These are phyloP conservation scores for Podospora appendiculata DNA, from an alignment of 495 filamentous ascomycete genomes.

Conservation along the genomic window DNA sequence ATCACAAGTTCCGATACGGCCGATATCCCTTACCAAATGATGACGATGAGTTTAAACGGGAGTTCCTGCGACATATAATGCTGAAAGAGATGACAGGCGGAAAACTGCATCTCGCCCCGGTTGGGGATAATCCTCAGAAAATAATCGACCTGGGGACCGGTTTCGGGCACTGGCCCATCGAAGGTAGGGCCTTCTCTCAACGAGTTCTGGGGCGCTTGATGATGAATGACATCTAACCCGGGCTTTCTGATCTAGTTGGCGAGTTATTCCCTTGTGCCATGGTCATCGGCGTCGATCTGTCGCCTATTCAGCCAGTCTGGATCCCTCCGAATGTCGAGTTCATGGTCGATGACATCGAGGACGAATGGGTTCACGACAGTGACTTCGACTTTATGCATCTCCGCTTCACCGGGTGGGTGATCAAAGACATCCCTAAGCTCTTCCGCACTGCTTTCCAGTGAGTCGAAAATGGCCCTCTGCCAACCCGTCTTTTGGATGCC, in stretches of 20 bases:
- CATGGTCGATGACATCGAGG: conserved; percentile 54
- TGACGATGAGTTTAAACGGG: conserved; percentile 27
- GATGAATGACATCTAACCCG: too few relatives aligned
- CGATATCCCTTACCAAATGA: conserved; percentile 32
- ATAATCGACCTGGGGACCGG: conserved; percentile 66
- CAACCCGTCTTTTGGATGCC: background rate
- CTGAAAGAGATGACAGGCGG: conserved; percentile 50
- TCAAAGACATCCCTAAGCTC: conserved; percentile 38
- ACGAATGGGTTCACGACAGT: conserved; percentile 40
- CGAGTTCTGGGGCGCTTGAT: background rate
- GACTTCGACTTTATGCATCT: conserved; percentile 48
- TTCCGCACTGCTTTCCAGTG: conserved; percentile 26
- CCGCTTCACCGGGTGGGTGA: conserved; percentile 31
- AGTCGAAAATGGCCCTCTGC: background rate
- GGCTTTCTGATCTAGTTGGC: conserved; percentile 25
- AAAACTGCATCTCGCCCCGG: conserved; percentile 52
- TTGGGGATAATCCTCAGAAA: conserved; percentile 46
- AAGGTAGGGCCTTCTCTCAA: conserved; percentile 36
- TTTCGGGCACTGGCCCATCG: conserved; percentile 55
- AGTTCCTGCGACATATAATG: conserved; percentile 50
- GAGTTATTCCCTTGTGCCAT: conserved; percentile 47
- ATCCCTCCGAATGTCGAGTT: conserved; percentile 51
- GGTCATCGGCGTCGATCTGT: conserved; percentile 58
- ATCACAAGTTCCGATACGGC: conserved; percentile 25
- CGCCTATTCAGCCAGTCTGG: conserved; percentile 51